Conservation (phyloP, 805 yeast genomes). For the Metschnikowia noctiluminum region DNA sequence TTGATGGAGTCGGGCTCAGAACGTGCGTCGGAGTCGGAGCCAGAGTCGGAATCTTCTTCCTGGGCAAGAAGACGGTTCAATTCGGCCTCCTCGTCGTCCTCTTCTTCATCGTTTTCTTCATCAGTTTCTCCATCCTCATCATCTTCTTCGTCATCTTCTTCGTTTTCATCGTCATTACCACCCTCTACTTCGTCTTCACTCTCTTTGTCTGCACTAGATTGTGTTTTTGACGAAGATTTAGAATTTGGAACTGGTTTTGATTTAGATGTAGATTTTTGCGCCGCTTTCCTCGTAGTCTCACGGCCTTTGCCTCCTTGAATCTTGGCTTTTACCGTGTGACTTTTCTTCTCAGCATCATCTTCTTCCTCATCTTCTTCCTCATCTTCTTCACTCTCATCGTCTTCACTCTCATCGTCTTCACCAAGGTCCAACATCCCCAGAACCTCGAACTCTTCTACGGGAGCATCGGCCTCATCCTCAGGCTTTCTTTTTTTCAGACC, state of each 20-base stretch:
- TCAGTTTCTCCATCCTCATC: conserved; percentile 4
- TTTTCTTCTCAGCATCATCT: conserved; percentile 1
- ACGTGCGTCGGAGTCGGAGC: conserved; percentile 45
- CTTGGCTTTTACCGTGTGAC: too few relatives aligned
- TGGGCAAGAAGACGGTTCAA: conserved; percentile 57
- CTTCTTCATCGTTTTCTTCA: conserved; percentile 6
- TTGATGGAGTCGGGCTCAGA: conserved; percentile 56
- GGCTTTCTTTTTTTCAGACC: conserved; percentile 15
- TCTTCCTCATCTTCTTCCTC: conserved; percentile 6
- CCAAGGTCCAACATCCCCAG: conserved; percentile 15
- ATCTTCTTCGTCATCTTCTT: neutral
- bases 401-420: conserved; percentile 13
- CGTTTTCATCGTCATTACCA: neutral
- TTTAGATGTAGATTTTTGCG: too few relatives aligned
- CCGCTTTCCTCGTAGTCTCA: too few relatives aligned
- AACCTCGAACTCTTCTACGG: conserved; percentile 14
- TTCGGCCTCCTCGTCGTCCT: conserved; percentile 49
- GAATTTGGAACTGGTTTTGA: neutral
- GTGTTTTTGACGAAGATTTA: too few relatives aligned
- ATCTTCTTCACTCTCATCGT: conserved; percentile 2
- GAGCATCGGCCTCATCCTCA: conserved; percentile 12
- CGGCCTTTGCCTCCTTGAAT: too few relatives aligned
- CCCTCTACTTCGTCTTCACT: conserved; percentile 1
- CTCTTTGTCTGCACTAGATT: neutral
- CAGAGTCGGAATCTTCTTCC: conserved; percentile 45